Conservation (phyloP, 139 green algal genomes). For the Coccomyxa sp. region DNA sequence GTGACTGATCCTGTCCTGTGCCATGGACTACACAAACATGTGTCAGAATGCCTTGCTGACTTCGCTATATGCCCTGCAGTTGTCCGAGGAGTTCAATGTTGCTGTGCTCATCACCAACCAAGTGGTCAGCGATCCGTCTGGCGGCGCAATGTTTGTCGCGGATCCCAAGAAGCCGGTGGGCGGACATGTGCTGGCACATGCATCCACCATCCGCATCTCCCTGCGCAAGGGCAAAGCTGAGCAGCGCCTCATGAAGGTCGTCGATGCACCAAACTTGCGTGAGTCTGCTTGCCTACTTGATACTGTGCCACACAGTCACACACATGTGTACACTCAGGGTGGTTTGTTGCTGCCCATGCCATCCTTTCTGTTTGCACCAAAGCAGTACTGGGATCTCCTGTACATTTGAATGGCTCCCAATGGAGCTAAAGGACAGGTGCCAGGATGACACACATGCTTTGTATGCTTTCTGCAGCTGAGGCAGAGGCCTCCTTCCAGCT, state of each 20-base stretch:
- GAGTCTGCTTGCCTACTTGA: not conserved
- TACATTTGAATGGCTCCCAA: not conserved
- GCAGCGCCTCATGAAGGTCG: constrained; percentile 80
- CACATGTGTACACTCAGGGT: not conserved
- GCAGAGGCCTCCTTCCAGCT: constrained; percentile 67
- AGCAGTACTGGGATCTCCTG: not conserved
- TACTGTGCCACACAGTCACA: not conserved
- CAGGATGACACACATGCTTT: not conserved
- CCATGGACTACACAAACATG: not conserved
- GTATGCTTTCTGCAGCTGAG: constrained; percentile 42
- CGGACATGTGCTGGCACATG: constrained; percentile 76
- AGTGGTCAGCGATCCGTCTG: constrained; percentile 63
- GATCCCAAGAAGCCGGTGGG: constrained; percentile 81
- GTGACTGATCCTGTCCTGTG: not conserved
- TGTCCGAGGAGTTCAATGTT: constrained; percentile 87
- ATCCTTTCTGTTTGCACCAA: not conserved
- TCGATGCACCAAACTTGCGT: constrained; percentile 41
- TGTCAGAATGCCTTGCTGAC: not conserved
- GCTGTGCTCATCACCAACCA: constrained; percentile 91
- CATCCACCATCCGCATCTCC: constrained; percentile 56
- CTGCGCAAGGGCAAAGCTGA: constrained; percentile 86
- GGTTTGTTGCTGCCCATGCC: not conserved
- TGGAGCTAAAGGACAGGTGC: not conserved
- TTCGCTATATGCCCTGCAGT: constrained; percentile 27
- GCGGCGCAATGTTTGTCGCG: constrained; percentile 74